Base-by-base conservation (phyloP, 768 basidiomycete genomes). In the Vishniacozyma victoriae region DNA sequence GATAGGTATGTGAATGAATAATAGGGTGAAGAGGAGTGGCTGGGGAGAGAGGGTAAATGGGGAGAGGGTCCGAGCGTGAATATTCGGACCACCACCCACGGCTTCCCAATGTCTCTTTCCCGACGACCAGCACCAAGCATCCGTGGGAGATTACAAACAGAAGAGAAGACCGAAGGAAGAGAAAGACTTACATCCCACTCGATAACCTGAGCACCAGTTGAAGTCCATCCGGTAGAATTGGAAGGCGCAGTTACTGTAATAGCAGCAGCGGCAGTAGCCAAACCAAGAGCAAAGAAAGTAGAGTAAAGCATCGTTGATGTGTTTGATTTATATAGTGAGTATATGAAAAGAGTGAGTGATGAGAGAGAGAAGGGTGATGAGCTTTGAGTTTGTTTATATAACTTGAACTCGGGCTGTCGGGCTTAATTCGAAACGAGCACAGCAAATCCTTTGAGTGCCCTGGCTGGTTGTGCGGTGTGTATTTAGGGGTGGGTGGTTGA, bases 151-250 rank as follows among this genome's bases (percentile, higher is more conserved):
- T n/a, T n/a, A n/a, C n/a, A n/a, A n/a, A n/a, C n/a, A n/a, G n/a
- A n/a, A n/a, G n/a, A n/a, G n/a, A n/a, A n/a, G 3, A 19, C 15
- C 14, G 25, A 16, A 13, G 14, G 5, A 44, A 3, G 42, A 15
- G 18, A 29, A 23, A 15, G n/a, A 58, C 64, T 58, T 42, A 66
- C 60, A 18, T 45, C 36, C 64, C 64, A 66, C 44, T 41, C 18
- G 27, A 66, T 60, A 33, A 50, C 4, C 23, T 60, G 42, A 14
- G 60, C 18, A 16, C 64, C 60, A 11, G 36, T 29, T 16, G 48
- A 51, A 13, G 49, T 38, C 64, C 64, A 66, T 25, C 60, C 64
- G 14, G 52, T 35, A 18, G 40, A 45, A 44, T 66, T 60, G 29
- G 47, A 35, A 9, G 64, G 64, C 11, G 41, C 38, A 5, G 57